phyloP scores from a whole-genome alignment of 208 protist genomes.

The Trichomonas gallinae region DNA sequence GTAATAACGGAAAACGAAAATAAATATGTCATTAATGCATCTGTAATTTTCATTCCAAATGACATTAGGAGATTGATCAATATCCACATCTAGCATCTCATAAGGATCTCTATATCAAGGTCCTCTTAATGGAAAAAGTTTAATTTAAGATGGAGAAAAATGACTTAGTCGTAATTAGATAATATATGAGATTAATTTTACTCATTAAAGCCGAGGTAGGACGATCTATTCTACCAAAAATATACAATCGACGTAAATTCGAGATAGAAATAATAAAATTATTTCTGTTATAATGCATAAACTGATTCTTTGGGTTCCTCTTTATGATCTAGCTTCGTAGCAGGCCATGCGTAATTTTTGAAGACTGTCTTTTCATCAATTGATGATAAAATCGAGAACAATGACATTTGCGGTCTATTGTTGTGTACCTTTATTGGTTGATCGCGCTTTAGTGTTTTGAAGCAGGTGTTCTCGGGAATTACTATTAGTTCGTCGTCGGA shows the following conservation, averaged over 20 bases:
- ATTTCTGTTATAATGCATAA: neutral
- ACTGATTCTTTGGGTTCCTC: neutral
- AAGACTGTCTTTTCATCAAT: neutral
- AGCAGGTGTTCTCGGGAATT: neutral
- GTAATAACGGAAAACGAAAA: too few species aligned
- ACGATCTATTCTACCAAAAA: too few species aligned
- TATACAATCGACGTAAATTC: neutral
- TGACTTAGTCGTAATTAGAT: too few species aligned
- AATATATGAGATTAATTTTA: too few species aligned
- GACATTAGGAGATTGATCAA: too few species aligned
- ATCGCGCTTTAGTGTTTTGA: neutral
- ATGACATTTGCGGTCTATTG: neutral
- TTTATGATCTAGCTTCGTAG: neutral
- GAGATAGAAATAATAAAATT: neutral
- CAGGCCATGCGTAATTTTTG: neutral
- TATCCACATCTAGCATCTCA: too few species aligned
- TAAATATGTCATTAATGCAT: too few species aligned
- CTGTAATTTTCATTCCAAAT: too few species aligned
- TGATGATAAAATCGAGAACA: neutral
- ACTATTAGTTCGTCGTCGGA: neutral
- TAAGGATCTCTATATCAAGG: too few species aligned
- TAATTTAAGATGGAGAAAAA: too few species aligned
- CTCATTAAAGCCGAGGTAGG: too few species aligned
- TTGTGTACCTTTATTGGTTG: neutral
- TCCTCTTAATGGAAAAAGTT: too few species aligned